These are phyloP conservation scores for Aspergillus hancockii DNA, from an alignment of 495 filamentous ascomycete genomes.

Conservation along the genomic window DNA sequence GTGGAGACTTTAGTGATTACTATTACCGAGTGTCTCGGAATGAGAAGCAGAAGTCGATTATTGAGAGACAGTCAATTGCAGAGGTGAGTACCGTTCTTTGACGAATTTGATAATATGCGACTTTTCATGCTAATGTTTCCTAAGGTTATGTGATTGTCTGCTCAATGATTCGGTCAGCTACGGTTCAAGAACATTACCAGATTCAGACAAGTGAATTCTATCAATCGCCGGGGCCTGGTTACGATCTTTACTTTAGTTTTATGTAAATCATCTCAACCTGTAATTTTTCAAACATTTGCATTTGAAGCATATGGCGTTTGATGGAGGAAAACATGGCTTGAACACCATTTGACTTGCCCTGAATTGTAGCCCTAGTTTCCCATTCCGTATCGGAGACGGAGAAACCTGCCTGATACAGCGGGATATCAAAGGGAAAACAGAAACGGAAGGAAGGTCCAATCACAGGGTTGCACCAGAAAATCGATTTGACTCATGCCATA, in stretches of 20 bases:
- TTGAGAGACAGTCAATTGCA: constrained; percentile 69
- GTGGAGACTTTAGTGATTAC: constrained; percentile 88
- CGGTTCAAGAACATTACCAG: not conserved
- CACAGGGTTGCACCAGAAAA: not conserved
- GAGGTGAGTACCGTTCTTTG: constrained; percentile 44
- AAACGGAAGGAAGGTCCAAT: not conserved
- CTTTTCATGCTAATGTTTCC: constrained; percentile 12
- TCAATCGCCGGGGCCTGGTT: not conserved
- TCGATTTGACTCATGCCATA: not conserved
- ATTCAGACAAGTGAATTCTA: not conserved
- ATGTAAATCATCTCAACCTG: not conserved
- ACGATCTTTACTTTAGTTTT: not conserved
- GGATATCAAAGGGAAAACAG: not conserved
- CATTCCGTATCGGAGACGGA: not conserved
- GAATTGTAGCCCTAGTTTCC: constrained; percentile 6
- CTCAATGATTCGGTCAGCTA: not conserved
- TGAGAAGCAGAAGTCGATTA: constrained; percentile 82
- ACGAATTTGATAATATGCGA: not conserved
- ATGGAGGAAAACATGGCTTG: not conserved
- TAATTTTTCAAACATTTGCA: not conserved
- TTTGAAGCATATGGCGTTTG: too few species aligned
- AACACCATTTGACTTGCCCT: constrained; percentile 11
- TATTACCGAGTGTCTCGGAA: constrained; percentile 86
- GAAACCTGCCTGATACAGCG: constrained; percentile 4
- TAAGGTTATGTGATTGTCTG: constrained; percentile 25